Base-by-base conservation (phyloP, 495 filamentous ascomycete species). In the Pseudomonodictys pantanalensis region DNA sequence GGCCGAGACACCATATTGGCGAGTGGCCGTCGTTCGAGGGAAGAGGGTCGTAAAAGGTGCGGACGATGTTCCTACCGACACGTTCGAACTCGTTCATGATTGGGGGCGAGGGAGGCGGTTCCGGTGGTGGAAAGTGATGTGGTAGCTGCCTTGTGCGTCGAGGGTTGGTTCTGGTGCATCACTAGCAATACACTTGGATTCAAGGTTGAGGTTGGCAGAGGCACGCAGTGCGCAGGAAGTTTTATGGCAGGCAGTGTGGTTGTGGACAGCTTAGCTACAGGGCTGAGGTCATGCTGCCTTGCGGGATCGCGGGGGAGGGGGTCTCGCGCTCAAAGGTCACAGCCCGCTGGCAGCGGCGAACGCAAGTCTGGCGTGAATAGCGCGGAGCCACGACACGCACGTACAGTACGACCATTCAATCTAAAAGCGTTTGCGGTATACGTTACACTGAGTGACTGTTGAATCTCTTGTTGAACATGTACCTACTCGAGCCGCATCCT, bases 41-140 rank as follows among this genome's bases (percentile, higher is more conserved):
- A 64, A 92, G 86, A 0, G 92, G 91, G 62, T 97, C 95, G 90
- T 92, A 99, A 63, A 97, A 89, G 75, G 88, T 91, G 68, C 92
- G 88, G 28, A 97, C 84, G 56, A 98, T 53, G 39, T 60, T 25
- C 35, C 60, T 47, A 15, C 65, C 60, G 10, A 68, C 51, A 26
- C 65, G 61, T 42, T 68, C 65, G 52, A 64, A 26, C 17, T 68
- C 60, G 51, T 68, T 64, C 65, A 64, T 68, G 44, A 29, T 41
- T 32, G 48, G 26, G 9, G 26, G 49, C 18, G 15, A 1, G 18
- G 25, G 35, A n/a, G 26, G 45, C 45, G 45, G 45, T 29, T 18
- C 17, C 3, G 45, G 45, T 49, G 18, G n/a, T 17, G 22, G 3
- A 3, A 22, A 25, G 52, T 24, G 29, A 42, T n/a, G 22, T 25